These are phyloP conservation scores for Lepidopterella palustris DNA, from an alignment of 495 filamentous ascomycete genomes.

Conservation along the genomic window DNA sequence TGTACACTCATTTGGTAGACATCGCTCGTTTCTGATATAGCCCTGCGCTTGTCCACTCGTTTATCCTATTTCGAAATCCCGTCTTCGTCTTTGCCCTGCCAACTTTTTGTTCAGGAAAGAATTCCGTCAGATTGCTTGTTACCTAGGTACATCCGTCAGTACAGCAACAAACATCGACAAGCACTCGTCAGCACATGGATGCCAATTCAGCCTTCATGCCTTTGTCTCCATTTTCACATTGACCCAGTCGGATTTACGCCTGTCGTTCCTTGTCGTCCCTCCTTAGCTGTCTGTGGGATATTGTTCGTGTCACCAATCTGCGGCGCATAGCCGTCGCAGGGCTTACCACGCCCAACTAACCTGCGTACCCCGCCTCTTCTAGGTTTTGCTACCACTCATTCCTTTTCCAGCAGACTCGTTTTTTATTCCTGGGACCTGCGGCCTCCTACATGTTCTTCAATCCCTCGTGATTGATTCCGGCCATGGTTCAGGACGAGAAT, in stretches of 20 bases:
- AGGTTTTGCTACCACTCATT: neutral
- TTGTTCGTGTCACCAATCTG: neutral
- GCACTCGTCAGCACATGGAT: neutral
- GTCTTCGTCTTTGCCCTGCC: neutral
- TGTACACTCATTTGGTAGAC: conserved; percentile 25
- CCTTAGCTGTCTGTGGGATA: neutral
- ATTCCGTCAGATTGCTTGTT: too few species aligned
- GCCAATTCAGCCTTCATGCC: neutral
- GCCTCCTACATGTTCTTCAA: neutral
- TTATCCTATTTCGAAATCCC: neutral
- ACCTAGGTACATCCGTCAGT: too few species aligned
- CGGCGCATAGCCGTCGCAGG: neutral
- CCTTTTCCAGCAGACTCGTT: neutral
- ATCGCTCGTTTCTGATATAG: conserved; percentile 21
- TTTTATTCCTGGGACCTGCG: neutral
- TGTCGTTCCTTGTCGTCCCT: neutral
- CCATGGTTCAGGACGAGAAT: conserved; percentile 23
- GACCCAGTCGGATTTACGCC: neutral
- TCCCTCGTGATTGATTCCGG: neutral
- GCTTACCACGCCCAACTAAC: neutral
- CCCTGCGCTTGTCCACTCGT: conserved; percentile 16
- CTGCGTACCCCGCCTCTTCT: neutral
- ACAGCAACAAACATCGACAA: neutral
- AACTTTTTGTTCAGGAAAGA: neutral
- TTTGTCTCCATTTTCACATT: neutral